Base-by-base conservation (phyloP, 768 basidiomycete genomes). In the Termitomyces heimii region DNA sequence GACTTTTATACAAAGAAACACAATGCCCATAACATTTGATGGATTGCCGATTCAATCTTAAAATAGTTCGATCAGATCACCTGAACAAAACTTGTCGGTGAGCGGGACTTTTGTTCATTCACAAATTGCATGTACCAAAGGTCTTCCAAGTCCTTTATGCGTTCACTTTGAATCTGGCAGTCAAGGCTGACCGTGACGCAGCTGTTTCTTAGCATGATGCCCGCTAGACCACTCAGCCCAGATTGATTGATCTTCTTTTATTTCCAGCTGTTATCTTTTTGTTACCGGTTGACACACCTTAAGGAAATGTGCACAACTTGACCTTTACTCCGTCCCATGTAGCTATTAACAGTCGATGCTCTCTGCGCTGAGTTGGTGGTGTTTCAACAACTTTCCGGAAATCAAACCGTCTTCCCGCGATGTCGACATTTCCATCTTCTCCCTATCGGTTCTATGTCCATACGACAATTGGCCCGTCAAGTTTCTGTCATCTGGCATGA, bases 341-440 rank as follows among this genome's bases (percentile, higher is more conserved):
- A 57, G 20, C 34, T 31, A n/a, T 14, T 28, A 26, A 39, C 5
- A 43, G 18, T 26, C 7, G 3, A 18, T 18, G 9, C 32, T n/a
- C 18, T 18, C 22, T 20, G 13, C 45, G 20, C 37, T 44, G 6
- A 31, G 44, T 31, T 5, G 37, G 44, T 43, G 37, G 47, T 32
- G 26, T 28, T 35, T n/a, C 2, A 35, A 55, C 37, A 56, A 55
- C 37, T 37, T 9, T 51, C 58, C 42, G 58, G 28, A 22, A 35
- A 55, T 58, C 60, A 55, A 22, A 49, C 58, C 58, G 32, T 53
- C 37, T 56, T 57, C 26, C 32, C 35, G 31, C 37, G 24, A 52
- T 57, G 46, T 55, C 40, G 39, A 49, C 18, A 18, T 55, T 48
- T 22, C 35, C 32, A 42, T 18, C 51, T 54, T 45, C 54, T 56